A percentile compares a stretch with the other conserved stretches of the same genome.
These are phyloP conservation scores for Filobasidium wieringae DNA, from an alignment of 768 basidiomycete genomes.

Conservation along the genomic window DNA sequence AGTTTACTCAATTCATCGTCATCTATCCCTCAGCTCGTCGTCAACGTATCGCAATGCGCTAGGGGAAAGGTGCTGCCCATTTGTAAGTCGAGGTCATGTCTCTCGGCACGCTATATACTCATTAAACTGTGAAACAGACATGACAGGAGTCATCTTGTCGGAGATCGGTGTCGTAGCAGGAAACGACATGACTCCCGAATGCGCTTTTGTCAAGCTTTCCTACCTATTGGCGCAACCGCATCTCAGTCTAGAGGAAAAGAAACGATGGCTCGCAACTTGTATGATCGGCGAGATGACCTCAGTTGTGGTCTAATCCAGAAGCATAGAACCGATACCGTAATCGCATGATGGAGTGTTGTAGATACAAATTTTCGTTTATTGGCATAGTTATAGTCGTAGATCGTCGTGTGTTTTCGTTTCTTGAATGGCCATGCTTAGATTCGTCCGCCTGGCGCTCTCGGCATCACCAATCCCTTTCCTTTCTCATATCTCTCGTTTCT, in stretches of 20 bases:
- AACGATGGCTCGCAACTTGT: neutral
- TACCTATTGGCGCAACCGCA: constrained; percentile 67
- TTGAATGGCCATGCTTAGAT: too few relatives aligned
- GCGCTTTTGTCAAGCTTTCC: constrained; percentile 76
- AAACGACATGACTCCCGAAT: constrained; percentile 93
- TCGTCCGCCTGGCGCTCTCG: neutral
- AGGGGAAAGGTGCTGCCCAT: constrained; percentile 63
- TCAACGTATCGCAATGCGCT: constrained; percentile 81
- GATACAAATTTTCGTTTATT: too few relatives aligned
- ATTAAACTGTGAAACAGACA: too few relatives aligned
- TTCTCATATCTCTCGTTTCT: neutral
- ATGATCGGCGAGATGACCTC: neutral
- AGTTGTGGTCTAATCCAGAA: neutral
- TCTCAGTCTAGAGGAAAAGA: neutral
- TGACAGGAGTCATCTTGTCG: constrained; percentile 2
- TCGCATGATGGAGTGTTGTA: too few relatives aligned
- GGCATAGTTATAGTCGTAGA: too few relatives aligned
- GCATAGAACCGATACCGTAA: too few relatives aligned
- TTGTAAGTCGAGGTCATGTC: constrained; percentile 2
- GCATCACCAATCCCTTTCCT: neutral
- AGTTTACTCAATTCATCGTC: neutral
- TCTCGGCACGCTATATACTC: too few relatives aligned
- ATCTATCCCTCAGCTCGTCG: constrained; percentile 46
- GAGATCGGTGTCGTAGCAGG: constrained; percentile 66
- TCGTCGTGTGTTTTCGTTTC: too few relatives aligned